These are phyloP conservation scores for Rubia yunnanensis DNA, from an alignment of 257 asterid genomes.

Conservation along the genomic window DNA sequence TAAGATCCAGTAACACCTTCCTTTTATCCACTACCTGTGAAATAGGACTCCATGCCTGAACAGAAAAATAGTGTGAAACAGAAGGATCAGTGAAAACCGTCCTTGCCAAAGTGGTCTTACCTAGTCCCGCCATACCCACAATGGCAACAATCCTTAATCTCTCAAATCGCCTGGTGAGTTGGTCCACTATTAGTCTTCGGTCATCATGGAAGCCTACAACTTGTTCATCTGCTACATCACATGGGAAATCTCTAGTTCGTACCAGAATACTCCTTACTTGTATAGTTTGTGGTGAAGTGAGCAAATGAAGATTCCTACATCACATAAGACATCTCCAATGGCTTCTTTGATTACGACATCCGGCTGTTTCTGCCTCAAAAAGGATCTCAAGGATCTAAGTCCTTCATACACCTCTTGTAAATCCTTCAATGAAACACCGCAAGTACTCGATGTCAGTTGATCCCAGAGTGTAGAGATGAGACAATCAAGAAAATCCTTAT, in stretches of 20 bases:
- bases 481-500: not conserved
- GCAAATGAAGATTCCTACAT: not conserved
- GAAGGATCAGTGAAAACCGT: not conserved
- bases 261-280: not conserved
- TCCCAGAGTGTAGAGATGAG: not conserved
- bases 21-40: not conserved
- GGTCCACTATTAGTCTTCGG: not conserved
- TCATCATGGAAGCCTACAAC: not conserved
- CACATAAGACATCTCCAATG: not conserved
- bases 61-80: not conserved
- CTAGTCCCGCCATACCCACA: slow-evolving; percentile 9
- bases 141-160: not conserved
- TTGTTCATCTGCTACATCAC: not conserved
- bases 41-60: not conserved
- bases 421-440: not conserved
- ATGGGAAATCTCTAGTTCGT: too few relatives aligned
- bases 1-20: not conserved
- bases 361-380: not conserved
- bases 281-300: not conserved
- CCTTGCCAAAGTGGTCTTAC: slow-evolving; percentile 10
- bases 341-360: not conserved
- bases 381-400: not conserved
- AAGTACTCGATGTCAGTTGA: not conserved
- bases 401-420: not conserved
- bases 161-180: not conserved